phyloP scores from a whole-genome alignment of 78 protist genomes.

The Pelomyxa schiedti region DNA sequence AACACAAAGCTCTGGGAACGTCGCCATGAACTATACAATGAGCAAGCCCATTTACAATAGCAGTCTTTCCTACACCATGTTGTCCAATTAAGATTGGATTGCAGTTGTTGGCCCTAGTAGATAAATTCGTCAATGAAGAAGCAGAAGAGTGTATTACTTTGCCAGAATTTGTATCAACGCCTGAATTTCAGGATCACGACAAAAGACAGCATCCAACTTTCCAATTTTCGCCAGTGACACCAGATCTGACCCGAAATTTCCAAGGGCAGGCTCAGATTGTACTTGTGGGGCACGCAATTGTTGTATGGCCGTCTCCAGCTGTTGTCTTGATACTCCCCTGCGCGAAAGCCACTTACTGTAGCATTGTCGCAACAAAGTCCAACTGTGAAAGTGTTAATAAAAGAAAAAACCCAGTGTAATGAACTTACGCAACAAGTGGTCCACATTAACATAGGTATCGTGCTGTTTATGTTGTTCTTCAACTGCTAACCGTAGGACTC shows the following conservation, averaged over 20 bases:
- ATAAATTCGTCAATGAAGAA: too few relatives aligned
- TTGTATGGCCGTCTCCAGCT: neutral
- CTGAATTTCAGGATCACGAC: slow-evolving; percentile 94
- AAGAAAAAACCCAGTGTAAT: too few relatives aligned
- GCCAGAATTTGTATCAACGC: slow-evolving; percentile 61
- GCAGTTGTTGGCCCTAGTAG: slow-evolving; percentile 92
- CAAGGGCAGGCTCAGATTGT: slow-evolving; percentile 59
- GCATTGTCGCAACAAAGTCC: neutral
- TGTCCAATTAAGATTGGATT: slow-evolving; percentile 96
- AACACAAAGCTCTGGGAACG: slow-evolving; percentile 80
- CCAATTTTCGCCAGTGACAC: slow-evolving; percentile 73
- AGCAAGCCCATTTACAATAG: slow-evolving; percentile 97
- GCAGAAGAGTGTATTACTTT: too few relatives aligned
- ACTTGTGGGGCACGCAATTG: neutral
- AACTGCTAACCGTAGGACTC: neutral
- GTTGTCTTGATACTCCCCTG: neutral
- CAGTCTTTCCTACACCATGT: slow-evolving; percentile 92
- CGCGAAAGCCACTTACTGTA: neutral
- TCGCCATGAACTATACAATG: slow-evolving; percentile 92
- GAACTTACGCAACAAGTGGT: neutral
- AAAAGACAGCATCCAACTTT: slow-evolving; percentile 95
- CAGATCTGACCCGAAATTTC: slow-evolving; percentile 75
- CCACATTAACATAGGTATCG: neutral
- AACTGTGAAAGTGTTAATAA: too few relatives aligned
- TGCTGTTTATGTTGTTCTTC: neutral